These are phyloP conservation scores for Quercus wislizeni DNA, from an alignment of 306 rosid species.

Conservation along the genomic window DNA sequence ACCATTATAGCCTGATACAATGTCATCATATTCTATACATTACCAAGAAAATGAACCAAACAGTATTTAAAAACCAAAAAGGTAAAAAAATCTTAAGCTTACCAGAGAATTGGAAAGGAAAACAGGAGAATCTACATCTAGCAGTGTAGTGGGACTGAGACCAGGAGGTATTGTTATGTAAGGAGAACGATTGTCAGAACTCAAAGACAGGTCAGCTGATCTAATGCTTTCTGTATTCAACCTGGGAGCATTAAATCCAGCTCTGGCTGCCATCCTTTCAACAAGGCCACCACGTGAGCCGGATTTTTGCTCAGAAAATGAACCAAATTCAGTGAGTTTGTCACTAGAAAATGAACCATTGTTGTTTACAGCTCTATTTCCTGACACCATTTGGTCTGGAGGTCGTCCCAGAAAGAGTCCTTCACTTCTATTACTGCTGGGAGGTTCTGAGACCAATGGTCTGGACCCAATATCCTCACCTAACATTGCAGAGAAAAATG, in stretches of 20 bases:
- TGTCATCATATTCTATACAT: background rate
- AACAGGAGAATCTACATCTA: slow-evolving; percentile 91
- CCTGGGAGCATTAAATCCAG: slow-evolving; percentile 96
- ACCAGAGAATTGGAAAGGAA: slow-evolving; percentile 90
- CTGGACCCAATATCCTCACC: slow-evolving; percentile 57
- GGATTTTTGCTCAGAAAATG: slow-evolving; percentile 41
- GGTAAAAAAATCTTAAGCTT: slow-evolving; percentile 18
- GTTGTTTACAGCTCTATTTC: slow-evolving; percentile 21
- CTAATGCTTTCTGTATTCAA: slow-evolving; percentile 82
- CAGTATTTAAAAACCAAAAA: background rate
- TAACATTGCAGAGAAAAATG: slow-evolving; percentile 61
- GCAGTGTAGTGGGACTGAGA: slow-evolving; percentile 90
- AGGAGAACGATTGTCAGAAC: slow-evolving; percentile 66
- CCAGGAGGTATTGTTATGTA: slow-evolving; percentile 88
- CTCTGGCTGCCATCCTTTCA: slow-evolving; percentile 88
- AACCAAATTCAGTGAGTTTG: slow-evolving; percentile 30
- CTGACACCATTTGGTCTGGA: slow-evolving; percentile 19
- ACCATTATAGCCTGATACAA: background rate
- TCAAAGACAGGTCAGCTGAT: slow-evolving; percentile 60
- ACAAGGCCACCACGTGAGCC: slow-evolving; percentile 63
- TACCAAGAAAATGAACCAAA: slow-evolving; percentile 8
- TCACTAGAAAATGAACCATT: slow-evolving; percentile 31
- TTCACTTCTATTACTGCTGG: slow-evolving; percentile 39
- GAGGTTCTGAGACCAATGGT: slow-evolving; percentile 35
- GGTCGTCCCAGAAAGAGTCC: slow-evolving; percentile 44